Base-by-base conservation (phyloP, 495 filamentous ascomycete genomes). In the Hapsidospora chrysogenum region DNA sequence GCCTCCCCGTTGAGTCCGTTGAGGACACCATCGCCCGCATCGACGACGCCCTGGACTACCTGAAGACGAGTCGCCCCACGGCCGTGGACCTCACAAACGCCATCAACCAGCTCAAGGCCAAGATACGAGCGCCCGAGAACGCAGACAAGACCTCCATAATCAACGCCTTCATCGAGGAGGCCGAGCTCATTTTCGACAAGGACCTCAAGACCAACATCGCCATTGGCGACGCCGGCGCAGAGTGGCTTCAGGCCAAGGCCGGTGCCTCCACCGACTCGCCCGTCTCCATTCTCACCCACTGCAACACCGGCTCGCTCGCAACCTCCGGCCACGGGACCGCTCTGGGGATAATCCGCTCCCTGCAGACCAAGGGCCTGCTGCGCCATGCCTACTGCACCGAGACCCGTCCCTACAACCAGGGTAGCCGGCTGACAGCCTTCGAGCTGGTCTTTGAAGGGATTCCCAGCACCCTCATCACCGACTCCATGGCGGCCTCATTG, bases 401-500 rank as follows among this genome's bases (percentile, higher is more conserved):
- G 57, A 97, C 89, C 6, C 72, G 89, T 17, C 89, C 89, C 1
- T 97, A 97, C 57, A 97, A 97, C 58, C 89, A 97, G 64, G 89
- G 89, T 29, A 87, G 85, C 29, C 75, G 92, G 16, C 61, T 97
- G 29, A 97, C 89, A 9, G 87, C 92, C 6, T 97, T 86, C 57
- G 89, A 97, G 60, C 71, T 97, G 29, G 76, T 93, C 18, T 83
- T 87, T 50, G 89, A 97, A 50, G 60, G 74, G 11, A 92, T 97
- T 38, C 89, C 89, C n/a, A 72, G 85, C 13, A 93, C 84, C 0
- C 60, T 97, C 31, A 80, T 97, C 47, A 92, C 89, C 3, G 89
- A 97, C 58, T 94, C 85, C 34, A 97, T 96, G 89, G 89, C 83
- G 4, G 84, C 73, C 14, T 76, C 86, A 1, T 58, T 96, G 14